Percentiles rank a stretch among this genome's conserved stretches.
These are phyloP conservation scores for Lipomyces chichibuensis DNA, from an alignment of 805 yeast genomes.

Conservation along the genomic window DNA sequence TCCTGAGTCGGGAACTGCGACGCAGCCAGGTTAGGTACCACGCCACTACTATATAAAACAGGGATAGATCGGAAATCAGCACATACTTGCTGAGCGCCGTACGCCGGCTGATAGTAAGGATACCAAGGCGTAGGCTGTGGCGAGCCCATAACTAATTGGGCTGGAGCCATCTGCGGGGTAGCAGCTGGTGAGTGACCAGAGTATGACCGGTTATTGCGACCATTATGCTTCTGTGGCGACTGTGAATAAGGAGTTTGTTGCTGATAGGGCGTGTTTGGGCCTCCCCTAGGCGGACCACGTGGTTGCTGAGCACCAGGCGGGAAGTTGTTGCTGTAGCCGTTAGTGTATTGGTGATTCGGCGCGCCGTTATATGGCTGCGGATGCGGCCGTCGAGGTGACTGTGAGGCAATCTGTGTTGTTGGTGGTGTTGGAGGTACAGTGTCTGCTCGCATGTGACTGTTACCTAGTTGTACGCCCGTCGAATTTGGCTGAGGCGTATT, in stretches of 20 bases:
- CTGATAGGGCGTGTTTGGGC: conserved; percentile 12
- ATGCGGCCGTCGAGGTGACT: conserved; percentile 29
- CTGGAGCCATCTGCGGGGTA: conserved; percentile 30
- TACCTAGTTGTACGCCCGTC: conserved; percentile 22
- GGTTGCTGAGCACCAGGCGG: conserved; percentile 21
- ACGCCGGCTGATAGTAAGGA: conserved; percentile 9
- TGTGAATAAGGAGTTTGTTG: conserved; percentile 15
- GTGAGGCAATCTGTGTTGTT: conserved; percentile 27
- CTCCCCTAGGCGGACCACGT: conserved; percentile 27
- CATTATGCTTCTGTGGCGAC: conserved; percentile 26
- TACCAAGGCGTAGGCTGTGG: conserved; percentile 8
- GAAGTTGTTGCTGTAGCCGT: conserved; percentile 11
- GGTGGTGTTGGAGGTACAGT: conserved; percentile 26
- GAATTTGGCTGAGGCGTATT: conserved; percentile 15
- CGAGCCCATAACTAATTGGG: conserved; percentile 24
- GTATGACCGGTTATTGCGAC: conserved; percentile 14
- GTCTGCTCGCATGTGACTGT: conserved; percentile 35
- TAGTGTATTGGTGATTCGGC: conserved; percentile 5
- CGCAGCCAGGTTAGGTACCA: conserved; percentile 9
- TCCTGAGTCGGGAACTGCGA: conserved; percentile 4
- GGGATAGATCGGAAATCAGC: neutral
- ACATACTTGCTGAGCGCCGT: conserved; percentile 2
- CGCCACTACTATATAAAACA: neutral
- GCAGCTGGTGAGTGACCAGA: conserved; percentile 29
- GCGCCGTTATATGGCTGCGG: conserved; percentile 20